These are phyloP conservation scores for Naegleria gruberi DNA, from an alignment of 208 protist genomes.

Conservation along the genomic window DNA sequence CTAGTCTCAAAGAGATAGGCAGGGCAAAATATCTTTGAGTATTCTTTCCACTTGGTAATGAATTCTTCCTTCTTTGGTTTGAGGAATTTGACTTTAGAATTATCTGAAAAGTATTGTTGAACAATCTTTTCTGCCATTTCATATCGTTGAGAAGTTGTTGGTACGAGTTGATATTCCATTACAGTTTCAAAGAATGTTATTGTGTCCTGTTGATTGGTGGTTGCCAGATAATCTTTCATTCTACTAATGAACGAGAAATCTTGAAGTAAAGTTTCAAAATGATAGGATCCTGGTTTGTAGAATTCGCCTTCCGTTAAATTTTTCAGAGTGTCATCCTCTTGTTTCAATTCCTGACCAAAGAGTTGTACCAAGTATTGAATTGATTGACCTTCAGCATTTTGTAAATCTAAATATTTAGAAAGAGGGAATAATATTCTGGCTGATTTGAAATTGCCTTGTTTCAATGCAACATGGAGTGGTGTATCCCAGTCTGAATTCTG, in stretches of 20 bases:
- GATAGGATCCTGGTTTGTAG: not conserved
- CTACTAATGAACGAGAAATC: not conserved
- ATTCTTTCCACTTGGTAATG: not conserved
- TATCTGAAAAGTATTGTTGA: not conserved
- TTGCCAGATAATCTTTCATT: not conserved
- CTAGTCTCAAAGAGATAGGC: not conserved
- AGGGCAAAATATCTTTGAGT: not conserved
- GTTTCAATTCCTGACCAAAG: not conserved
- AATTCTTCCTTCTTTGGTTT: not conserved
- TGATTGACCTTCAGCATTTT: not conserved
- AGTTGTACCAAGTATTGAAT: not conserved
- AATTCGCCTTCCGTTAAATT: not conserved
- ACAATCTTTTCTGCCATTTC: not conserved
- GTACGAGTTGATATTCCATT: not conserved
- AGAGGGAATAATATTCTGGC: not conserved
- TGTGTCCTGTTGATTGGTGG: not conserved
- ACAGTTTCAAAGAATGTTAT: not conserved
- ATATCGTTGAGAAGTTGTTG: not conserved
- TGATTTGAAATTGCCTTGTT: not conserved
- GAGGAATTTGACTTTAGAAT: not conserved
- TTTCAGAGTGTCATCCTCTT: not conserved
- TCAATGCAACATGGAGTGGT: not conserved
- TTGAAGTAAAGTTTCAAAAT: not conserved
- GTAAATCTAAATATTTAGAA: not conserved
- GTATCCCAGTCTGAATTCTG: not conserved